Base-by-base conservation (phyloP, 1,139 yeast species). In the Wickerhamiella infanticola region DNA sequence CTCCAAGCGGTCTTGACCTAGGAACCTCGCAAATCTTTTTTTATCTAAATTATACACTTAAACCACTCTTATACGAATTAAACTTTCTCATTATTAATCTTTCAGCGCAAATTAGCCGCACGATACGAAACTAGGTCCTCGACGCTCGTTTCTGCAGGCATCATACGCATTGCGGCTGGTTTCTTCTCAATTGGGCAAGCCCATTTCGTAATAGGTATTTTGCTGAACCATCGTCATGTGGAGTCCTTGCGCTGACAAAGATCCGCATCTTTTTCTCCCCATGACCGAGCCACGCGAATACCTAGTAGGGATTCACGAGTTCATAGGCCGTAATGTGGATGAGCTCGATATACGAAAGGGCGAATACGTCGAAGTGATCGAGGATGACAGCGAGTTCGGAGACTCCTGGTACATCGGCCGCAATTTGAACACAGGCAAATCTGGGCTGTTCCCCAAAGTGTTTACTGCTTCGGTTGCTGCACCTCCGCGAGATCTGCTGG, bases 401-500 rank as follows among this genome's bases (percentile, higher is more conserved):
- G 99, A 90, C 62, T 97, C 97, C n/a, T 90, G 99, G 99, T 90
- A 80, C 58, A 74, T 74, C 53, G 70, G 97, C 7, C 79, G 79
- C 51, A 86, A 88, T 55, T 61, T 83, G 46, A 60, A 73, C 42
- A 78, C 88, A 0, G 74, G 74, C 44, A 73, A 75, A 49, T 86
- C 83, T 8, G 98, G 98, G 0, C 67, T 90, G 41, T 90, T 85
- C 59, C 98, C 98, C 8, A 82, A 81, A 57, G 75, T 85, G 9
- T 90, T 88, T 60, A 66, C 72, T 4, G 47, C 55, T 11, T 37
- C 49, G 7, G 53, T 48, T 3, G 47, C 47, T 3, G 36, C 39
- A 13, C 44, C 47, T 5, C 53, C 56, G 13, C 46, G 48, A 5
- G 49, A 44, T 3, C 23, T 42, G 8, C 44, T 40, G n/a, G 43